A percentile compares a stretch with the other conserved stretches of the same genome.
Conservation (phyloP, 2,329 filamentous ascomycete genomes). For the Colletotrichum viniferum region DNA sequence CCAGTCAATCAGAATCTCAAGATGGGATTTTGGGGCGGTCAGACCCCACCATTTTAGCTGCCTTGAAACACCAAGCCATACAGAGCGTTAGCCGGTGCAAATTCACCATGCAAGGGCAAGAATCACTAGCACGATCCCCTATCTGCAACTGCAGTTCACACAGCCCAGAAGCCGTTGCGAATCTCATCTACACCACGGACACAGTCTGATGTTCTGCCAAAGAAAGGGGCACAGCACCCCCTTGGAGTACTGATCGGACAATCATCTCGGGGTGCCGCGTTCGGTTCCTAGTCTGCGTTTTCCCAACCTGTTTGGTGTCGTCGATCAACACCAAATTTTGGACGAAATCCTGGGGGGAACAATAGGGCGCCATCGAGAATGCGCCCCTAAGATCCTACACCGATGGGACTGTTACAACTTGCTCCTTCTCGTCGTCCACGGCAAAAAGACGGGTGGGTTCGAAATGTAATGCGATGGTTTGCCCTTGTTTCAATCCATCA, state of each 20-base stretch:
- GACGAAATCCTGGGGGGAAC: not conserved
- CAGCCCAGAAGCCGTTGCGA: not conserved
- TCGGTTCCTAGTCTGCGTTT: not conserved
- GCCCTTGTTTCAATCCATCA: not conserved
- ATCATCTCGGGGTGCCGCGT: not conserved
- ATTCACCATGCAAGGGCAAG: constrained; percentile 4
- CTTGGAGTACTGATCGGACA: not conserved
- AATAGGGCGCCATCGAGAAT: not conserved
- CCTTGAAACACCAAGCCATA: constrained; percentile 10
- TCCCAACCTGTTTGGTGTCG: not conserved
- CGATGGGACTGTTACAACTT: not conserved
- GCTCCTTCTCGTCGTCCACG: not conserved
- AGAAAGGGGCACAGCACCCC: not conserved
- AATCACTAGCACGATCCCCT: not conserved
- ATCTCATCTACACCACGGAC: not conserved
- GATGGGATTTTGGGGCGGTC: not conserved
- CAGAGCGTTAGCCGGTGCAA: not conserved
- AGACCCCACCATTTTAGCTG: not conserved
- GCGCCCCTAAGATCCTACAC: not conserved
- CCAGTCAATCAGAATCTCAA: not conserved
- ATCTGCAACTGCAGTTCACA: not conserved
- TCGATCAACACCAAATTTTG: not conserved
- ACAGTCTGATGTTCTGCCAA: not conserved
- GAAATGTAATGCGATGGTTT: not conserved
- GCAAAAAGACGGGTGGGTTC: not conserved